Evolutionary conservation across 2,329 filamentous ascomycete genomes (phyloP).

Genomic region (Aphanoascus verrucosus): DNA sequence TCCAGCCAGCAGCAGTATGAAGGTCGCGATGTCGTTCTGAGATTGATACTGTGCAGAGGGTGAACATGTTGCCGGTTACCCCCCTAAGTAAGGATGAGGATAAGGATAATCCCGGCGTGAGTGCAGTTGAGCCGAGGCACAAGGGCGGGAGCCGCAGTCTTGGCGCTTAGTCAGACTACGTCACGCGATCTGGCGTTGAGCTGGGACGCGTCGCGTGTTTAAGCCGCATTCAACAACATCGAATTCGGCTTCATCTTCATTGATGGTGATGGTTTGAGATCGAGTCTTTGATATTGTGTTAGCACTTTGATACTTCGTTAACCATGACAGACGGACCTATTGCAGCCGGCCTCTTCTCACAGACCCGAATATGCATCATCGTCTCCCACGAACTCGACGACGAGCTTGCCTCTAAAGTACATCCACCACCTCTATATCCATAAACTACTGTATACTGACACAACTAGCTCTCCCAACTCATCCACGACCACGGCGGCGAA

Average conservation of each 20-base stretch:
- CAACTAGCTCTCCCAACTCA: slow-evolving; percentile 24
- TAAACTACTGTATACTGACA: slow-evolving; percentile 1
- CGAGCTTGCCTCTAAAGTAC: slow-evolving; percentile 35
- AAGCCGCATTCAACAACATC: neutral
- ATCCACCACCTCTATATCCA: slow-evolving; percentile 1
- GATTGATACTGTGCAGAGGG: too few species aligned
- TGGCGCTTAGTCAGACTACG: neutral
- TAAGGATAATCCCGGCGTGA: too few species aligned
- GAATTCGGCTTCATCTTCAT: neutral
- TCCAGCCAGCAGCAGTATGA: neutral
- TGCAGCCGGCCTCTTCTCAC: slow-evolving; percentile 33
- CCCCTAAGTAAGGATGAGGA: too few species aligned
- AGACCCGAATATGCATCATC: slow-evolving; percentile 39
- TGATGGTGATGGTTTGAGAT: too few species aligned
- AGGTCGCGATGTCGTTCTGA: too few species aligned
- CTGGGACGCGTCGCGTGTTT: neutral
- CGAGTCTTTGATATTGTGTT: neutral
- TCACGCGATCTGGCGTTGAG: slow-evolving; percentile 1
- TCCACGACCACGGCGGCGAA: slow-evolving; percentile 42
- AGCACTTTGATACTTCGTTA: neutral
- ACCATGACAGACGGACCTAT: slow-evolving; percentile 23
- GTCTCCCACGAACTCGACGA: slow-evolving; percentile 32
- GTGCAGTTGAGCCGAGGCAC: too few species aligned
- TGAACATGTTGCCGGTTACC: too few species aligned
- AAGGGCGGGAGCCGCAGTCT: neutral